A percentile compares a stretch with the other conserved stretches of the same genome.
phyloP scores from a whole-genome alignment of 1,139 yeast species.

The Nakaseomyces glabratus region DNA sequence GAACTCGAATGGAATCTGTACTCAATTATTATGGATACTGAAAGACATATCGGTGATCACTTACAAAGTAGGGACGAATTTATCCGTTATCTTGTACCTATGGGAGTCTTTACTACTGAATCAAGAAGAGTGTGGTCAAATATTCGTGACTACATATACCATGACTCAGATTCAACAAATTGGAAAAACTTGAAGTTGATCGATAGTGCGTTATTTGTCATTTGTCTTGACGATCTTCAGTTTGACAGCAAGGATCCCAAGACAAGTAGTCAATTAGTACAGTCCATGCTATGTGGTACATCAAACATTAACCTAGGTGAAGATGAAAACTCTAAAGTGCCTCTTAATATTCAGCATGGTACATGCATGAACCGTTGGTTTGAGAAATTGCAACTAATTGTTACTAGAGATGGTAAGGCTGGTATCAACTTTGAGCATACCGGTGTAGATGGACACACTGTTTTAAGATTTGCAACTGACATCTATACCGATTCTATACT shows the following conservation, averaged over 20 bases:
- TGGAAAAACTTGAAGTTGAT: constrained; percentile 63
- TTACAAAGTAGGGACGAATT: constrained; percentile 34
- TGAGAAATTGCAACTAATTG: constrained; percentile 80
- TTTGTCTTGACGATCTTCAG: constrained; percentile 72
- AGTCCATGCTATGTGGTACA: constrained; percentile 80
- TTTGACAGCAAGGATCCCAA: constrained; percentile 38
- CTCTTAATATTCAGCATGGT: constrained; percentile 79
- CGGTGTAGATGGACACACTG: constrained; percentile 94
- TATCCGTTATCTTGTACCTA: constrained; percentile 47
- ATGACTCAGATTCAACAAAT: constrained; percentile 40
- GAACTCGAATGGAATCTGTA: constrained; percentile 69
- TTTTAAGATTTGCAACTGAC: constrained; percentile 76
- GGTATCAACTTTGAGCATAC: constrained; percentile 94
- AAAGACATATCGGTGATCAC: constrained; percentile 35
- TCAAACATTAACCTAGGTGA: constrained; percentile 36
- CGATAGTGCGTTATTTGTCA: constrained; percentile 72
- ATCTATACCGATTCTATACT: constrained; percentile 85
- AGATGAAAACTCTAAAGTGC: constrained; percentile 9
- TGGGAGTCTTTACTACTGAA: constrained; percentile 85
- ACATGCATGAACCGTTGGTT: constrained; percentile 95
- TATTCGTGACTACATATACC: constrained; percentile 46
- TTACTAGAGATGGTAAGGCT: constrained; percentile 86
- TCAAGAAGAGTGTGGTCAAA: constrained; percentile 80
- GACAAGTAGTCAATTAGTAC: constrained; percentile 53
- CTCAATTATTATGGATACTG: constrained; percentile 56